Base-by-base conservation (phyloP, 2,329 filamentous ascomycete genomes). In the Cyclaneusma minus region DNA sequence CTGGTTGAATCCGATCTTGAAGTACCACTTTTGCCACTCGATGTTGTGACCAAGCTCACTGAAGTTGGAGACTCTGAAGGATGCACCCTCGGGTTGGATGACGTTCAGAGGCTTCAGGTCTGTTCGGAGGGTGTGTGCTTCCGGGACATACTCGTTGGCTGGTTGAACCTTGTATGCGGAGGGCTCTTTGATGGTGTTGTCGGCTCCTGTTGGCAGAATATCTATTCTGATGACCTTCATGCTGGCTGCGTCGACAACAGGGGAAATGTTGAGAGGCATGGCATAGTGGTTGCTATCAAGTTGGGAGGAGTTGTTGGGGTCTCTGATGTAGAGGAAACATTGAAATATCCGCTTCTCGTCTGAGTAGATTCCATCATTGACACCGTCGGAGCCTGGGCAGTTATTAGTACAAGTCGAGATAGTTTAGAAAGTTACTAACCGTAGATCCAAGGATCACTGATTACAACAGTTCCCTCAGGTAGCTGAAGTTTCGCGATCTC, bases 191-290 rank as follows among this genome's bases (percentile, higher is more conserved):
- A 62, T 55, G 5, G 60, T 65, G 29, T 65, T 59, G 43, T 78
- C 74, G 4, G 55, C 59, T 3, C 77, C 76, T 3, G 71, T 79
- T 2, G 77, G 75, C 4, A 82, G 48, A 30, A 67, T 57, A 41
- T 83, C 76, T 35, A 83, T 75, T 7, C 76, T 65, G 23, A 77
- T 60, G 19, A 83, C 60, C 40, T 73, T 67, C 51, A 67, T 64
- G 2, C 60, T 68, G 21, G 61, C 59, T 0, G 62, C 64, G 41
- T 71, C 69, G 21, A 83, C 55, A 12, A 80, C 73, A 0, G 74
- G 73, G 2, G 69, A 75, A 23, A 48, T 68, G n/a, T 64, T 58
- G 2, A 78, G 52, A 1, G 74, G 74, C 36, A 76, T 62, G 1
- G 74, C 68, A 41, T 79, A 79, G 44, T 79, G 70, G 41, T 75